Percentiles rank a stretch among this genome's conserved stretches.
These are phyloP conservation scores for Rhodotorula sp. DNA, from an alignment of 1,284 basidiomycete genomes.

Conservation along the genomic window DNA sequence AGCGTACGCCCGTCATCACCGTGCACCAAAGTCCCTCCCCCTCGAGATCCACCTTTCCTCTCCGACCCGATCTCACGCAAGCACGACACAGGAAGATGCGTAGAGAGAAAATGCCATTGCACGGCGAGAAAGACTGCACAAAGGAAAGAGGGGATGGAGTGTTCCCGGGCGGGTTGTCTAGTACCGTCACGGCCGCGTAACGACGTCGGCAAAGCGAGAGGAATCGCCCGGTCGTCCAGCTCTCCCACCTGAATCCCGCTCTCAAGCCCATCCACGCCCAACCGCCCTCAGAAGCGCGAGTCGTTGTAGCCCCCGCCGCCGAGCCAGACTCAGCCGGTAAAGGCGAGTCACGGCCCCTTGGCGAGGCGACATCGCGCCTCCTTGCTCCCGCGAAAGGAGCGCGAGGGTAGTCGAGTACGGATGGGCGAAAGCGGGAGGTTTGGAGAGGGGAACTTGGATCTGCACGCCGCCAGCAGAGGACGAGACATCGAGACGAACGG, in stretches of 20 bases:
- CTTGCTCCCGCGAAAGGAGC: background rate
- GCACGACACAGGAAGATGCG: too few relatives aligned
- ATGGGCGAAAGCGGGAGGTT: constrained; percentile 4
- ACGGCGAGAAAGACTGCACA: background rate
- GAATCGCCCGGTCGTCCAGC: constrained; percentile 8
- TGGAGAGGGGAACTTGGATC: constrained; percentile 16
- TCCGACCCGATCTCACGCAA: too few relatives aligned
- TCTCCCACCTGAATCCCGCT: constrained; percentile 14
- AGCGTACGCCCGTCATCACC: too few relatives aligned
- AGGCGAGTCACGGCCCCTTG: constrained; percentile 10
- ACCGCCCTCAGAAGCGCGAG: background rate
- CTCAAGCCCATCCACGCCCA: constrained; percentile 1
- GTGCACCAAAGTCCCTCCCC: too few relatives aligned
- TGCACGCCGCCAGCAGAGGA: constrained; percentile 16
- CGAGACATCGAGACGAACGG: constrained; percentile 15
- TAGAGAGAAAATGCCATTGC: background rate
- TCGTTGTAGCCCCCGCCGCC: background rate
- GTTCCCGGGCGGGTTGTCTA: constrained; percentile 4
- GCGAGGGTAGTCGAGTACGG: background rate
- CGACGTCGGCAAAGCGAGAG: constrained; percentile 5
- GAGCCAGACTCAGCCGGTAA: constrained; percentile 4
- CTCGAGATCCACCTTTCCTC: too few relatives aligned
- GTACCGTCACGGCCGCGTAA: constrained; percentile 3
- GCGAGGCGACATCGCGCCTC: background rate
- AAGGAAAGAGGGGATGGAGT: background rate